A percentile compares a stretch with the other conserved stretches of the same genome.
phyloP scores from a whole-genome alignment of 306 rosid species.

The Crataegus laevigata region DNA sequence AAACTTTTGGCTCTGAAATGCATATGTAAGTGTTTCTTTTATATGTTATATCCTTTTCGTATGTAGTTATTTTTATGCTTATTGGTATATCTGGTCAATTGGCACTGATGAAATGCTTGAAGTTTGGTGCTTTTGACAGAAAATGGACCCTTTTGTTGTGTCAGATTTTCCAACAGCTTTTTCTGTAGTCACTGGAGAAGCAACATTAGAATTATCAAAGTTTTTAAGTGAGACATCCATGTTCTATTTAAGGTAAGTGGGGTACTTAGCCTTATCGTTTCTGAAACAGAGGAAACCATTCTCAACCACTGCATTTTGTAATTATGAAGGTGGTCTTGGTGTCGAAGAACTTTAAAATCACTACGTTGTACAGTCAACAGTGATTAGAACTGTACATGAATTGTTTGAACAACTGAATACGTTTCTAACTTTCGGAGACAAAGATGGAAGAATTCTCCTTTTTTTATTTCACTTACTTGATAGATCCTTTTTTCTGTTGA shows the following conservation, averaged over 20 bases:
- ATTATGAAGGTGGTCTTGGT: constrained; percentile 16
- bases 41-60: constrained; percentile 8
- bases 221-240: constrained; percentile 3
- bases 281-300: constrained; percentile 14
- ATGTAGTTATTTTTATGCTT: neutral
- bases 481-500: constrained; percentile 17
- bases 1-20: neutral
- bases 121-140: constrained; percentile 19
- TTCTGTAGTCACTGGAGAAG: constrained; percentile 5
- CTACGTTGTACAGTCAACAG: constrained; percentile 1
- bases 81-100: constrained; percentile 14
- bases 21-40: constrained; percentile 1
- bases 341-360: constrained; percentile 20
- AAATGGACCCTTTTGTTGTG: neutral
- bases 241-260: constrained; percentile 8
- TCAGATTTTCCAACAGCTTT: constrained; percentile 15
- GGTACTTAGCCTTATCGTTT: neutral
- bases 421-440: constrained; percentile 28
- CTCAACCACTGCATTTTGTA: constrained; percentile 30
- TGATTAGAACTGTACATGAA: constrained; percentile 2
- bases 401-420: constrained; percentile 17
- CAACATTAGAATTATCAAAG: constrained; percentile 17
- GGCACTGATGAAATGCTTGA: constrained; percentile 21
- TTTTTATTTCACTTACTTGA: constrained; percentile 20
- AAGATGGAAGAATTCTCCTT: constrained; percentile 29